Conservation (phyloP, 306 rosid species). For the Quillaja saponaria region DNA sequence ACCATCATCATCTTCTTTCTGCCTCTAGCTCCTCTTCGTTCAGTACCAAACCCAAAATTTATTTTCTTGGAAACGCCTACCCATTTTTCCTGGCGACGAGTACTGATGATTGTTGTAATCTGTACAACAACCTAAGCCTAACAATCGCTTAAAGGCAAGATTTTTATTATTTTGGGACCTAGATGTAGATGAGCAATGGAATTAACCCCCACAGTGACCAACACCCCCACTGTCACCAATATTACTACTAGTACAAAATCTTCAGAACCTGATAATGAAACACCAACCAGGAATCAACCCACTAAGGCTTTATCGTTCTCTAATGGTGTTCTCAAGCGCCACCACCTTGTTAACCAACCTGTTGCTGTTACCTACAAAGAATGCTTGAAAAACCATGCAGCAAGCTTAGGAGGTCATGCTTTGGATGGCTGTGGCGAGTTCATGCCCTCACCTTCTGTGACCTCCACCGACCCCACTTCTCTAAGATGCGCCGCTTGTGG, state of each 20-base stretch:
- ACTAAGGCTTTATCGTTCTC: conserved; percentile 57
- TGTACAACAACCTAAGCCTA: conserved; percentile 40
- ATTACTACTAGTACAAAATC: conserved; percentile 47
- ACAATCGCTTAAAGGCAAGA: conserved; percentile 27
- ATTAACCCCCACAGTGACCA: conserved; percentile 40
- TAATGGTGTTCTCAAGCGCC: conserved; percentile 90
- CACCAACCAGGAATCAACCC: conserved; percentile 60
- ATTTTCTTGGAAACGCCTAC: neutral
- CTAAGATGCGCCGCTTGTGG: conserved; percentile 97
- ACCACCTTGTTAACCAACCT: conserved; percentile 4
- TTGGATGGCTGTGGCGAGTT: conserved; percentile 95
- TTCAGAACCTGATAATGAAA: conserved; percentile 67
- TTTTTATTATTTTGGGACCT: conserved; percentile 13
- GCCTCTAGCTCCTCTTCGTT: neutral
- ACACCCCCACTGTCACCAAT: conserved; percentile 31
- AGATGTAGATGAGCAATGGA: conserved; percentile 70
- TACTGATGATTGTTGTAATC: conserved; percentile 39
- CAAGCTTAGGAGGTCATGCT: conserved; percentile 80
- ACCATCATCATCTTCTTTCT: conserved; percentile 24
- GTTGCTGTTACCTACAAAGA: conserved; percentile 60
- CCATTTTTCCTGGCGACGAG: conserved; percentile 36
- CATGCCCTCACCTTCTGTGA: conserved; percentile 74
- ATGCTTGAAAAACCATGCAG: conserved; percentile 92
- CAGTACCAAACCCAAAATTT: conserved; percentile 16
- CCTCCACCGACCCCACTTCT: conserved; percentile 67